Conservation (phyloP, 225 moss, liverwort and hornwort genomes). For the Polytrichum commune region DNA sequence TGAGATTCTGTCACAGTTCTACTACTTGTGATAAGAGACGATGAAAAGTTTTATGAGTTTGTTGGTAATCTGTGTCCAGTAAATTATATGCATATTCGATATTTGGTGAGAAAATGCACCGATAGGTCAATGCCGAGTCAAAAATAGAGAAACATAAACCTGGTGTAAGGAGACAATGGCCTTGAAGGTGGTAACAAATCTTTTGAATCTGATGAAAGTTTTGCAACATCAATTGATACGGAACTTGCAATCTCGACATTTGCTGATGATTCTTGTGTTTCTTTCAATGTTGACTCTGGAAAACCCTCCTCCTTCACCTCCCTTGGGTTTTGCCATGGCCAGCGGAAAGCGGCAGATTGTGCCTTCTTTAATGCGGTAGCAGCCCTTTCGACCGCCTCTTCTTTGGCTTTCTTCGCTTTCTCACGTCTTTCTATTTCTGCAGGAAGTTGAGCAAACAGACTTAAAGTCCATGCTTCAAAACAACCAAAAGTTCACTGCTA, state of each 20-base stretch:
- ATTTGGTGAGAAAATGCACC: too few species aligned
- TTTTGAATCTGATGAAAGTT: not conserved
- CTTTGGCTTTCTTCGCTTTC: slow-evolving; percentile 11
- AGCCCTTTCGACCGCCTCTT: slow-evolving; percentile 10
- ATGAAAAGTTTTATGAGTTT: too few species aligned
- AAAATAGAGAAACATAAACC: slow-evolving; percentile 5
- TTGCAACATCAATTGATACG: not conserved
- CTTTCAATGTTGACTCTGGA: not conserved
- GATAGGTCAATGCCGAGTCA: too few species aligned
- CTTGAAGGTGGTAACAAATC: slow-evolving; percentile 6
- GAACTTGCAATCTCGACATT: not conserved
- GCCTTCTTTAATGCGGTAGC: slow-evolving; percentile 11
- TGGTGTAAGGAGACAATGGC: slow-evolving; percentile 33
- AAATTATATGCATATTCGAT: too few species aligned
- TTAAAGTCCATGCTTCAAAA: too few species aligned
- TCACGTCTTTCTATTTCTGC: not conserved
- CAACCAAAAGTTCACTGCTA: too few species aligned
- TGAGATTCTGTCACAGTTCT: too few species aligned
- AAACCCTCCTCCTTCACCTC: not conserved
- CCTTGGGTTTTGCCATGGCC: slow-evolving; percentile 20
- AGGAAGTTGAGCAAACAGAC: too few species aligned
- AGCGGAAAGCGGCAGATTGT: not conserved
- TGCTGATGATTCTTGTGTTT: not conserved
- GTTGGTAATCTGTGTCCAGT: too few species aligned
- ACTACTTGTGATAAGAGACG: too few species aligned